These are phyloP conservation scores for Yamadazyma spencermartinsiae DNA, from an alignment of 1,139 yeast species.

Conservation along the genomic window DNA sequence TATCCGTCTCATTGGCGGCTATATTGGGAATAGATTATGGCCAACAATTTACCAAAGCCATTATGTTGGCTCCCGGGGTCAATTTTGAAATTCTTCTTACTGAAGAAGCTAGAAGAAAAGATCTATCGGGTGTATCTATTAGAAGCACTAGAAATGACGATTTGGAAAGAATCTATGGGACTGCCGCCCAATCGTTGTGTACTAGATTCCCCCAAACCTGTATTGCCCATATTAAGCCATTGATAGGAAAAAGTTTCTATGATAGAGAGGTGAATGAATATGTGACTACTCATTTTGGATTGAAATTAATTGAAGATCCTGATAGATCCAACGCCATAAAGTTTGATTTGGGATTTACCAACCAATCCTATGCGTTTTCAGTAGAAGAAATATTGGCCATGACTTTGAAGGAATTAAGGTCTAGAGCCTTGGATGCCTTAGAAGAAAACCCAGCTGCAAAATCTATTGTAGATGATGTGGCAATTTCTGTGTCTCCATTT, in stretches of 20 bases:
- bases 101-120: slow-evolving; percentile 90
- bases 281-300: slow-evolving; percentile 59
- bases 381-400: slow-evolving; percentile 83
- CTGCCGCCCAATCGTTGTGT: slow-evolving; percentile 68
- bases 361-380: slow-evolving; percentile 43
- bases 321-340: slow-evolving; percentile 53
- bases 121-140: slow-evolving; percentile 73
- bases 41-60: slow-evolving; percentile 83
- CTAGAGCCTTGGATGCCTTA: slow-evolving; percentile 56
- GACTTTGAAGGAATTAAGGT: slow-evolving; percentile 67
- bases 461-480: slow-evolving; percentile 57
- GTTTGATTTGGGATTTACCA: slow-evolving; percentile 50
- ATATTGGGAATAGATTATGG: slow-evolving; percentile 90
- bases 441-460: slow-evolving; percentile 32
- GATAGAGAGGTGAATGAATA: slow-evolving; percentile 48
- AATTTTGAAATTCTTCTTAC: slow-evolving; percentile 86
- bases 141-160: slow-evolving; percentile 36
- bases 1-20: slow-evolving; percentile 45
- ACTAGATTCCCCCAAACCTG: slow-evolving; percentile 76
- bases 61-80: slow-evolving; percentile 86
- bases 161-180: slow-evolving; percentile 76
- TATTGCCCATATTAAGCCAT: slow-evolving; percentile 63
- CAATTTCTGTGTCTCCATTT: slow-evolving; percentile 76
- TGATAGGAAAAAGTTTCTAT: slow-evolving; percentile 65
- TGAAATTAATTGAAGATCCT: slow-evolving; percentile 43